These are phyloP conservation scores for Coniochaeta hoffmannii DNA, from an alignment of 2,329 filamentous ascomycete species.

Conservation along the genomic window DNA sequence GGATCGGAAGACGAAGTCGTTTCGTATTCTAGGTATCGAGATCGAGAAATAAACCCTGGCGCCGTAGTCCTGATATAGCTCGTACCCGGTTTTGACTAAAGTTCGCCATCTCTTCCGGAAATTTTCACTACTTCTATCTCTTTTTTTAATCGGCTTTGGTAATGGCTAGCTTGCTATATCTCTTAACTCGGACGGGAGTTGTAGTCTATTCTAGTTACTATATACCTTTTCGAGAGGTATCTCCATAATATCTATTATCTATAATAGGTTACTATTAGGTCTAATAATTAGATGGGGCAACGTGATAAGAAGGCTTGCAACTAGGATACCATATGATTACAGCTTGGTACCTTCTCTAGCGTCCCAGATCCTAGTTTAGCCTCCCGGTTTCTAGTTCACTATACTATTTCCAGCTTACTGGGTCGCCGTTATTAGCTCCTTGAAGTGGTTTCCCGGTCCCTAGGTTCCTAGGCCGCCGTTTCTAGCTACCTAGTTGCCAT, in stretches of 20 bases:
- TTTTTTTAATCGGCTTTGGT: no score
- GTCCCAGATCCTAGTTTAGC: background rate
- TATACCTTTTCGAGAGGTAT: no score
- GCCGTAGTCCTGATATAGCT: background rate
- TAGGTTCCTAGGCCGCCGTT: slow-evolving; percentile 8
- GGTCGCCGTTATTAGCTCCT: background rate
- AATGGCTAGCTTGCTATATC: no score
- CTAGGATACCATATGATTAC: background rate
- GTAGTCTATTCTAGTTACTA: no score
- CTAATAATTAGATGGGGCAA: background rate
- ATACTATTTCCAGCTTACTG: no score
- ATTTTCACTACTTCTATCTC: no score
- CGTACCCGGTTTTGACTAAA: background rate
- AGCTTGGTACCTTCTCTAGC: background rate
- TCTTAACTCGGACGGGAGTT: no score
- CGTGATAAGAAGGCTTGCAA: background rate
- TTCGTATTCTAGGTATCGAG: background rate
- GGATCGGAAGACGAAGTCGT: background rate
- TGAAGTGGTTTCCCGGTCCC: slow-evolving; percentile 5
- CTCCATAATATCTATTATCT: no score
- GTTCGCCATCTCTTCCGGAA: no score
- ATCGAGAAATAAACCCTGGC: background rate
- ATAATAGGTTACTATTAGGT: no score
- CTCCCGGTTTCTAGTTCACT: no score
- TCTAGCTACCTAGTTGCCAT: background rate